Conservation (phyloP, 2,329 filamentous ascomycete species). For the Cladophialophora psammophila region DNA sequence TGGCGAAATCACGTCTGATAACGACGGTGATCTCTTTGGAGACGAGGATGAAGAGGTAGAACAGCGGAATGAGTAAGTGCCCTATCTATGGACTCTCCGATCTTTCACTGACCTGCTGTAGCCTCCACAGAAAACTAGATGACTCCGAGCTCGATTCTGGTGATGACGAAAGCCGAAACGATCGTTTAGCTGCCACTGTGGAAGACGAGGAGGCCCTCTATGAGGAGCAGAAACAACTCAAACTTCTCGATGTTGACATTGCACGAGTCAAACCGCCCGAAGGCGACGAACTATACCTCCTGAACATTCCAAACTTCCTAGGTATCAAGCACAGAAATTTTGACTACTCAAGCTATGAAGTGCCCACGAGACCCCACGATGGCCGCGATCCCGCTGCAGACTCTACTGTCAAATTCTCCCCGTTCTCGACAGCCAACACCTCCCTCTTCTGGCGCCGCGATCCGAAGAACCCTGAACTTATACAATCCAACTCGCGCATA, state of each 20-base stretch:
- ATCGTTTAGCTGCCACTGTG: constrained; percentile 58
- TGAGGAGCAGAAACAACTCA: constrained; percentile 56
- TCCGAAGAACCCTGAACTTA: constrained; percentile 61
- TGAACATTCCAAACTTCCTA: constrained; percentile 70
- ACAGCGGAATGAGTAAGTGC: constrained; percentile 27
- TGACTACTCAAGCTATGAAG: constrained; percentile 66
- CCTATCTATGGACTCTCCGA: neutral
- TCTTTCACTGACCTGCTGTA: constrained; percentile 16
- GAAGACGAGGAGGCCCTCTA: constrained; percentile 52
- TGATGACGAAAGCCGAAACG: constrained; percentile 65
- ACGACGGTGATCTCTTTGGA: constrained; percentile 53
- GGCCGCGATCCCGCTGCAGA: constrained; percentile 47
- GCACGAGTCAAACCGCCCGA: constrained; percentile 65
- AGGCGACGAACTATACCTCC: constrained; percentile 67
- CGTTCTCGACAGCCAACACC: constrained; percentile 69
- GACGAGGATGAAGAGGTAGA: constrained; percentile 52
- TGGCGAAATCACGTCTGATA: constrained; percentile 45
- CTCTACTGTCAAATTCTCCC: constrained; percentile 59
- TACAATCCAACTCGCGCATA: constrained; percentile 71
- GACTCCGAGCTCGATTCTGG: constrained; percentile 70
- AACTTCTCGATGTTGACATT: constrained; percentile 46
- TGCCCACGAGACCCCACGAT: constrained; percentile 63
- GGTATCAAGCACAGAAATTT: constrained; percentile 68
- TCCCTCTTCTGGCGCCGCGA: constrained; percentile 72
- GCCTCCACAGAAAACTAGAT: constrained; percentile 58